Conservation (phyloP, 73 alveolate species). For the Tetrahymena elliotti region DNA sequence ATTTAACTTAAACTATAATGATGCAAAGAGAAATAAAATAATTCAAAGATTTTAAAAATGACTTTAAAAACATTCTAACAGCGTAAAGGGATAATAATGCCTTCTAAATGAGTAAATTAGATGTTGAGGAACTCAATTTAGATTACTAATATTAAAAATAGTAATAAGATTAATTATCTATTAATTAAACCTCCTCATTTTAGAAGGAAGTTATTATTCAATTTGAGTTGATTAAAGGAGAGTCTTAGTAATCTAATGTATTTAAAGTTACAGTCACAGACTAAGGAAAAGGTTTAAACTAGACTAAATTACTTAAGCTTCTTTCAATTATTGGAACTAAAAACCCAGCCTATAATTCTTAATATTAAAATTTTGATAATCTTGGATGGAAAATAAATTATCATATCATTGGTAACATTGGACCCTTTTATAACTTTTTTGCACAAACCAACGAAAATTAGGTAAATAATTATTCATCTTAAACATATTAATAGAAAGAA, state of each 20-base stretch:
- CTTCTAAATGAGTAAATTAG: background rate
- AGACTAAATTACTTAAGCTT: background rate
- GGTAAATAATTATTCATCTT: background rate
- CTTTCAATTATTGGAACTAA: background rate
- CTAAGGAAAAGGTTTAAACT: background rate
- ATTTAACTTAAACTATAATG: background rate
- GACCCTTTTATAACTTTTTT: background rate
- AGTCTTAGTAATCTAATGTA: background rate
- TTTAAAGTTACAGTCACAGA: background rate
- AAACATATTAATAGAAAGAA: background rate
- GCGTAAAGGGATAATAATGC: background rate
- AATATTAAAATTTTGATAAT: background rate
- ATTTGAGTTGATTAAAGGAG: background rate
- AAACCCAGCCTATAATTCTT: background rate
- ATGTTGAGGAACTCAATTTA: background rate
- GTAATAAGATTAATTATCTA: background rate
- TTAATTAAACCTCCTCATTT: background rate
- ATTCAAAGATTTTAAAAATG: background rate
- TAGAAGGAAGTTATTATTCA: background rate
- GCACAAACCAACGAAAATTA: background rate
- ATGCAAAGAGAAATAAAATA: background rate
- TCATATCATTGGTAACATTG: background rate
- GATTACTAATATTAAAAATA: background rate
- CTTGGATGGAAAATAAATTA: background rate
- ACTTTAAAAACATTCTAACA: background rate